Evolutionary conservation across 805 yeast genomes (phyloP), one percentile per base, ranked within the genome.

Genomic region (Zygosaccharomyces siamensis): DNA sequence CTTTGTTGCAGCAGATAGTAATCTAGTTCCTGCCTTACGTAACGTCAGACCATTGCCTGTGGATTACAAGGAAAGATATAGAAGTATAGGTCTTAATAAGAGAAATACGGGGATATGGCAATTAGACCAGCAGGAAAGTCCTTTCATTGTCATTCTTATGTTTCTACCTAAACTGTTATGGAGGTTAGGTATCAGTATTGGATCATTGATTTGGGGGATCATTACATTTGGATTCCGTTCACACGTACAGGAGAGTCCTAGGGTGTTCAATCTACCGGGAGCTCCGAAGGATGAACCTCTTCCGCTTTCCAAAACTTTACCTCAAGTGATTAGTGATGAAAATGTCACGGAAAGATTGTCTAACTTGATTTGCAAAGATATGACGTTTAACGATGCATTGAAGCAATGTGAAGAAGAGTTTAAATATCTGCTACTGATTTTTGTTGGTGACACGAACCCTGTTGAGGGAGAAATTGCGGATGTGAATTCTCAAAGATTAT

Each of bases 351-450:
- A 44, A 2, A 52, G 49, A 8, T 26, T 60, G 5, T 28, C 45
- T 5, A 48, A 49, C n/a, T 11, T 51, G 12, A 24, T 52, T 23
- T 43, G 41, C 14, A 43, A 48, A 3, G 35, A 63, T 5, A 55
- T 59, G 4, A 65, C 67, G 12, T 77, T 73, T 54, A 76, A 77
- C 52, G 71, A 69, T n/a, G 73, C 75, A 1, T 69, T 69, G 45
- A 63, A 66, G 18, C 49, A 57, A 18, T 68, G 77, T 14, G 71
- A 71, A 50, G 55, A 61, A 5, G 71, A 74, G 21, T 63, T 70
- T 28, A 77, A 76, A 60, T 82, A 80, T 67, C 59, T 84, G 23
- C 71, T 81, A 57, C 71, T 83, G 5, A 70, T 81, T 32, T 63
- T 83, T 35, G 65, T 83, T 4, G 69, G 70, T 7, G 76, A 79